Evolutionary conservation across 2,329 filamentous ascomycete genomes (phyloP).

Genomic region (Berkeleyomyces rouxiae): DNA sequence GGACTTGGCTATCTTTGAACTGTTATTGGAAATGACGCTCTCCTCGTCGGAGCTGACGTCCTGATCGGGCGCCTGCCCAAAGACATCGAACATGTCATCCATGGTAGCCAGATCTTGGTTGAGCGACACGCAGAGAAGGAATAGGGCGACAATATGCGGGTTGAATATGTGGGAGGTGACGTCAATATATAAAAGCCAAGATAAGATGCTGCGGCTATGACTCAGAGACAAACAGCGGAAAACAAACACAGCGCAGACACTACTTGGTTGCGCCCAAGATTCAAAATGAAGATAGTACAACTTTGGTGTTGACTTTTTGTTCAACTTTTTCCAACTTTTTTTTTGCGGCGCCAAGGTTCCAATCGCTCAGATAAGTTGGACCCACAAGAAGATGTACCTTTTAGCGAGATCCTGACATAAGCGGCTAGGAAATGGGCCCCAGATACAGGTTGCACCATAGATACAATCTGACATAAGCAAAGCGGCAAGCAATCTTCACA

Average conservation of each 20-base stretch:
- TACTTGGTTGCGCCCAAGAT: background rate
- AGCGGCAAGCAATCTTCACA: background rate
- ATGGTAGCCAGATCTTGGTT: slow-evolving; percentile 24
- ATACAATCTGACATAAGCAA: background rate
- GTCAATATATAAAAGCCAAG: background rate
- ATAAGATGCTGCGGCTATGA: background rate
- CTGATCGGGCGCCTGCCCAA: slow-evolving; percentile 46
- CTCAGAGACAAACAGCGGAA: background rate
- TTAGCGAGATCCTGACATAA: background rate
- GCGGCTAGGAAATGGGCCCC: background rate
- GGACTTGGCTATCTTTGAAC: background rate
- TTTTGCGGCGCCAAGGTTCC: slow-evolving; percentile 6
- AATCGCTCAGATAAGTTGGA: background rate
- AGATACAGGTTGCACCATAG: background rate
- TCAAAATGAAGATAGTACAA: background rate
- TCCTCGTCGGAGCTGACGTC: slow-evolving; percentile 28
- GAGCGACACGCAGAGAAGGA: background rate
- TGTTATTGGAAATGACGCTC: background rate
- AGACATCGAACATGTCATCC: slow-evolving; percentile 73
- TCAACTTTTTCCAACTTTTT: slow-evolving; percentile 8
- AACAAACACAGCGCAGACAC: background rate
- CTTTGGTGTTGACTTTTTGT: background rate
- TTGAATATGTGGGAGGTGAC: background rate
- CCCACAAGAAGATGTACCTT: background rate
- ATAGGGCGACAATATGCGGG: background rate